A percentile compares a stretch with the other conserved stretches of the same genome.
Conservation (phyloP, 495 filamentous ascomycete genomes). For the Physcia stellaris region DNA sequence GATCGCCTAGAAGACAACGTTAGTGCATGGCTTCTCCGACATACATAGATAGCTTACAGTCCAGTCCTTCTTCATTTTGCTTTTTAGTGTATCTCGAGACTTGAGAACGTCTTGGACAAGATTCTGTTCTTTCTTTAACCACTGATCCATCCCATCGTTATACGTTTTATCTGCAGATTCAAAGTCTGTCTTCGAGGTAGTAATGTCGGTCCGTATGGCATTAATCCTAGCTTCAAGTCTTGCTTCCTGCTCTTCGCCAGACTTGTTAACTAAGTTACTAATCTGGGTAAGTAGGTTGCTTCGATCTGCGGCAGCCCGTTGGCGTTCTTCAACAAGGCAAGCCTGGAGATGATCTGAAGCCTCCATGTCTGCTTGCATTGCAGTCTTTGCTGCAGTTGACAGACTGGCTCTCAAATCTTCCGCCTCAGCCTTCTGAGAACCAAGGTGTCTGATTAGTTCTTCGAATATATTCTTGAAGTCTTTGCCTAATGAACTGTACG, state of each 20-base stretch:
- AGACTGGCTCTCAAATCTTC: conserved; percentile 57
- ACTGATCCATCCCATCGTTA: conserved; percentile 56
- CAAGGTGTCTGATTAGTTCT: conserved; percentile 54
- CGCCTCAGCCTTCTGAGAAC: conserved; percentile 66
- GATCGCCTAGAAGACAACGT: conserved; percentile 36
- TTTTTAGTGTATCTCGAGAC: conserved; percentile 64
- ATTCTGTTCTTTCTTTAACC: conserved; percentile 53
- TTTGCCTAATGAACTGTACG: conserved; percentile 76
- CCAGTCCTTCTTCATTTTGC: conserved; percentile 78
- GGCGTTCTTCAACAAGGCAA: conserved; percentile 60
- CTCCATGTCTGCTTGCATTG: conserved; percentile 49
- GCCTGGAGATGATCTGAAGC: conserved; percentile 56
- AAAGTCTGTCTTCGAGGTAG: conserved; percentile 45
- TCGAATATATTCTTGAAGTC: conserved; percentile 83
- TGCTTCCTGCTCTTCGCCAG: conserved; percentile 55
- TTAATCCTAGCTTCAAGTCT: conserved; percentile 53
- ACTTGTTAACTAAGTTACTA: conserved; percentile 54
- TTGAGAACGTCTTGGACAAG: conserved; percentile 56
- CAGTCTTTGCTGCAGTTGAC: conserved; percentile 46
- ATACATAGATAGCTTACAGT: conserved; percentile 37
- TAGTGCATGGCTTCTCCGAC: conserved; percentile 3
- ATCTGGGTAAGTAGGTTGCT: conserved; percentile 64
- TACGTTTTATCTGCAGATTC: conserved; percentile 51
- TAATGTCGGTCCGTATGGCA: conserved; percentile 45
- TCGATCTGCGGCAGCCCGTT: conserved; percentile 60